Evolutionary conservation across 257 asterid genomes (phyloP).

Genomic region (Capsicum rhomboideum): DNA sequence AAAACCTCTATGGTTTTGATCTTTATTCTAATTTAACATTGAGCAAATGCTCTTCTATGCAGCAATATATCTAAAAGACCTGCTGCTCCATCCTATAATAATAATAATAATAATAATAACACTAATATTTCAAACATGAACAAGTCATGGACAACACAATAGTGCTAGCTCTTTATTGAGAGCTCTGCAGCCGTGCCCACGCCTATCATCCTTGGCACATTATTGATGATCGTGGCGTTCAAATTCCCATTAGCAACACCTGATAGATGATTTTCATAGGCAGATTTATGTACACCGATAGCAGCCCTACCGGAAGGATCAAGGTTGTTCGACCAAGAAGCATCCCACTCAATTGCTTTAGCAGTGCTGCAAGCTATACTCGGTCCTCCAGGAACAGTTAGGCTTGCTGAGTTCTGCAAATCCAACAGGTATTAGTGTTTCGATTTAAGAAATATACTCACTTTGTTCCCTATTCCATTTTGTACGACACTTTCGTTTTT

Average conservation of each 20-base stretch:
- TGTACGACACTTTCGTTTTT: background rate
- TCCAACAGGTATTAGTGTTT: background rate
- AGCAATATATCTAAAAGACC: no score
- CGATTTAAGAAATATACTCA: background rate
- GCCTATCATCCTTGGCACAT: slow-evolving; percentile 33
- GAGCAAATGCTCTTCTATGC: no score
- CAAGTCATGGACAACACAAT: background rate
- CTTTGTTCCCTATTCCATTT: background rate
- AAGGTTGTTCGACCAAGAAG: slow-evolving; percentile 77
- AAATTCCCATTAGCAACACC: slow-evolving; percentile 27
- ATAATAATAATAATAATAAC: background rate
- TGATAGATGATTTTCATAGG: slow-evolving; percentile 34
- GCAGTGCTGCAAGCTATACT: slow-evolving; percentile 92
- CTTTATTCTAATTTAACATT: no score
- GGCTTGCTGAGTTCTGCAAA: slow-evolving; percentile 67
- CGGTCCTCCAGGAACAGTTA: slow-evolving; percentile 88
- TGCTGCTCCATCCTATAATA: background rate
- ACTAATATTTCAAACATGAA: background rate
- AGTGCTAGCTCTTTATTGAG: slow-evolving; percentile 32
- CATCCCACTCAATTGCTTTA: slow-evolving; percentile 82
- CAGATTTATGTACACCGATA: slow-evolving; percentile 76
- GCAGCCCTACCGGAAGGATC: slow-evolving; percentile 98
- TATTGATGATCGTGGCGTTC: slow-evolving; percentile 21
- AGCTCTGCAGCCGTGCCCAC: slow-evolving; percentile 36
- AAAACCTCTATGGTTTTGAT: no score